A percentile compares a stretch with the other conserved stretches of the same genome.
Conservation (phyloP, 805 yeast species). For the Candida railenensis region DNA sequence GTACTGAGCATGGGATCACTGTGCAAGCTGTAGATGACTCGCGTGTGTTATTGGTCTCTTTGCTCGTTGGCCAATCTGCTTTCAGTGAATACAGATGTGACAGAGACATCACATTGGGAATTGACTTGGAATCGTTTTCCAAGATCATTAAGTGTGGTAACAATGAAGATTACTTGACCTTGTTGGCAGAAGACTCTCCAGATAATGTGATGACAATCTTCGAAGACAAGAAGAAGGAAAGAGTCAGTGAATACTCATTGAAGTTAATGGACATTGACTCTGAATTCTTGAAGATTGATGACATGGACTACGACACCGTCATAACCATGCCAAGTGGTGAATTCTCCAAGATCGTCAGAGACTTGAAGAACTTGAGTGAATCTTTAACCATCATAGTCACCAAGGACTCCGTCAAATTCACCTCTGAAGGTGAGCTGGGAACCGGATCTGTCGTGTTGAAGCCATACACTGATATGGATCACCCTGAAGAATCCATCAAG, state of each 20-base stretch:
- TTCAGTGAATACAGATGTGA: constrained; percentile 95
- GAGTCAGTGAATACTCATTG: constrained; percentile 87
- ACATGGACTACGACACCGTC: constrained; percentile 84
- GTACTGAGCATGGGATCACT: constrained; percentile 91
- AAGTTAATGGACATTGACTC: constrained; percentile 96
- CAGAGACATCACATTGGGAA: constrained; percentile 86
- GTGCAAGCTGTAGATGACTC: constrained; percentile 98
- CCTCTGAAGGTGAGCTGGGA: constrained; percentile 90
- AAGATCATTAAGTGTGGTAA: constrained; percentile 91
- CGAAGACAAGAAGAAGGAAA: constrained; percentile 88
- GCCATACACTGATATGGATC: constrained; percentile 79
- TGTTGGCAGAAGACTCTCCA: constrained; percentile 87
- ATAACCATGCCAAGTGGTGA: constrained; percentile 86
- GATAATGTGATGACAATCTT: constrained; percentile 77
- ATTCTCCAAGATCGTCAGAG: constrained; percentile 86
- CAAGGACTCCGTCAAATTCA: constrained; percentile 88
- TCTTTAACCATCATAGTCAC: constrained; percentile 82
- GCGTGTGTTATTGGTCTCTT: constrained; percentile 86
- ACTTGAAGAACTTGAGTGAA: constrained; percentile 82
- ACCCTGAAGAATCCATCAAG: constrained; percentile 69
- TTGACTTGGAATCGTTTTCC: constrained; percentile 82
- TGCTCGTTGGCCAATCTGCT: constrained; percentile 83
- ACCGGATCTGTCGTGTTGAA: constrained; percentile 82
- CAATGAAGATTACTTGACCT: constrained; percentile 81
- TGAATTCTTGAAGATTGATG: constrained; percentile 90